These are phyloP conservation scores for Plasmodium cynomolgi DNA, from an alignment of 169 alveolate species.

Conservation along the genomic window DNA sequence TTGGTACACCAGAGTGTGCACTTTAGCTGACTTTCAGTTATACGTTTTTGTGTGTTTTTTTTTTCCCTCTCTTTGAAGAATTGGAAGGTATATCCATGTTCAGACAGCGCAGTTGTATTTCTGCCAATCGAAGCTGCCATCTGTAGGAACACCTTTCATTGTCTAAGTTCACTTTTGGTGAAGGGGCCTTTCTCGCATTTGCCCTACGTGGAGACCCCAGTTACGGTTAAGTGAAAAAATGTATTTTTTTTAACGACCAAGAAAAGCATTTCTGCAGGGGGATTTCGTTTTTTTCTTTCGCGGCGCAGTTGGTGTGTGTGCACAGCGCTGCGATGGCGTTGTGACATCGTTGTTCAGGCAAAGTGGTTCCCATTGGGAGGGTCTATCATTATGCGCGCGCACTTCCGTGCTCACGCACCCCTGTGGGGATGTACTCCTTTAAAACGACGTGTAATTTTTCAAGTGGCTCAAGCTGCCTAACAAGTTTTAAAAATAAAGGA, in stretches of 20 bases:
- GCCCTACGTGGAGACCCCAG: not conserved
- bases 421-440: not conserved
- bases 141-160: not conserved
- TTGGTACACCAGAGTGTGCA: not conserved
- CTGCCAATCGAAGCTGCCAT: not conserved
- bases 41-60: not conserved
- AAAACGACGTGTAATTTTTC: not conserved
- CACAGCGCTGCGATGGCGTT: not conserved
- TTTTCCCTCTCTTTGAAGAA: not conserved
- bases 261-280: not conserved
- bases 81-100: not conserved
- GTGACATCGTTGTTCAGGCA: not conserved
- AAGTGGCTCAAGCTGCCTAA: not conserved
- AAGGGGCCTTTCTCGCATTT: not conserved
- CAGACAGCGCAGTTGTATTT: not conserved
- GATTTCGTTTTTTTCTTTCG: slow-evolving; percentile 1
- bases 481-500: not conserved
- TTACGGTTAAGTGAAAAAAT: not conserved
- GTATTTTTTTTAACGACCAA: not conserved
- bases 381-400: not conserved
- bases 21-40: not conserved
- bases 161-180: not conserved
- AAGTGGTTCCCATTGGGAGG: not conserved
- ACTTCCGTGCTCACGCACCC: not conserved
- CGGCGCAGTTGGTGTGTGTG: not conserved